These are phyloP conservation scores for Solanum virginianum DNA, from an alignment of 257 asterid species.

Conservation along the genomic window DNA sequence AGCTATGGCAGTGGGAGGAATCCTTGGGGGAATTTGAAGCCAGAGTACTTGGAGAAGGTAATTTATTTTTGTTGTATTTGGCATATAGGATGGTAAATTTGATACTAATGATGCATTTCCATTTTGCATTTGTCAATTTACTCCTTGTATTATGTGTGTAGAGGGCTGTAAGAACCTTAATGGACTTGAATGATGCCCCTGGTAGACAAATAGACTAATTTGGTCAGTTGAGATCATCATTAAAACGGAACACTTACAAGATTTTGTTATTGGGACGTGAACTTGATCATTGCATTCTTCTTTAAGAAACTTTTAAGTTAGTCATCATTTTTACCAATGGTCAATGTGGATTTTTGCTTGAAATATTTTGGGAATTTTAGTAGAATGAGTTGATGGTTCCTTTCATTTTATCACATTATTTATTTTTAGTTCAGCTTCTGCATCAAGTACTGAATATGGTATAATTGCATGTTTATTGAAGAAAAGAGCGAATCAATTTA, in stretches of 20 bases:
- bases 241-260: neutral
- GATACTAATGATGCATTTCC: neutral
- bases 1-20: constrained; percentile 97
- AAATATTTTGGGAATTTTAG: neutral
- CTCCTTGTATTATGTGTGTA: neutral
- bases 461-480: neutral
- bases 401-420: neutral
- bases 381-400: neutral
- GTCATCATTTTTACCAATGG: neutral
- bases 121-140: neutral
- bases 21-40: constrained; percentile 87
- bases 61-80: neutral
- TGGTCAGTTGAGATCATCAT: neutral
- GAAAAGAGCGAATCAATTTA: neutral
- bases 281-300: neutral
- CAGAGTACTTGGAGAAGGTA: constrained; percentile 82
- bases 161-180: neutral
- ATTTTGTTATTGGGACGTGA: neutral
- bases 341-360: neutral
- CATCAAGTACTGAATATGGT: neutral
- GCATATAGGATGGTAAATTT: neutral
- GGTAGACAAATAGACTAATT: neutral
- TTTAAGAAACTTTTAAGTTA: neutral
- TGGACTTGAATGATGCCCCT: neutral
- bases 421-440: neutral